Evolutionary conservation across 805 yeast species (phyloP).

Genomic region (Lachancea nothofagi): DNA sequence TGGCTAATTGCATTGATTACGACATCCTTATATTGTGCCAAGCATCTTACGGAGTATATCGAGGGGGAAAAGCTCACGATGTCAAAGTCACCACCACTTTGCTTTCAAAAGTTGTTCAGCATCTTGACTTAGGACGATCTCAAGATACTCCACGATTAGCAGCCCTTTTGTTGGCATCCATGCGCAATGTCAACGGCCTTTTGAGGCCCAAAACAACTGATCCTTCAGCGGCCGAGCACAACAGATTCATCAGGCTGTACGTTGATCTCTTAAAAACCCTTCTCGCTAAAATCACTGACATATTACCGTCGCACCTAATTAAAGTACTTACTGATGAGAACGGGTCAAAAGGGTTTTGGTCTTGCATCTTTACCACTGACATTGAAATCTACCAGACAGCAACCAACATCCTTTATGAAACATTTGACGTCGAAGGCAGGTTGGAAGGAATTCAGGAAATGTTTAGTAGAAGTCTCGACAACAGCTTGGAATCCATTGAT

Average conservation of each 20-base stretch:
- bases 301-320: slow-evolving; percentile 34
- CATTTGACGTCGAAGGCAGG: slow-evolving; percentile 76
- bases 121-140: slow-evolving; percentile 2
- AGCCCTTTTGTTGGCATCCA: slow-evolving; percentile 25
- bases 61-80: slow-evolving; percentile 26
- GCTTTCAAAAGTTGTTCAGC: slow-evolving; percentile 18
- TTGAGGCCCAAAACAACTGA: slow-evolving; percentile 23
- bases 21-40: slow-evolving; percentile 43
- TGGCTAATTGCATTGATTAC: slow-evolving; percentile 40
- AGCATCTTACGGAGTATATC: slow-evolving; percentile 35
- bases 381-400: slow-evolving; percentile 59
- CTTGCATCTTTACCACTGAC: slow-evolving; percentile 63
- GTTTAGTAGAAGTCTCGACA: slow-evolving; percentile 40
- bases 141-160: slow-evolving; percentile 32
- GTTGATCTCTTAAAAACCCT: slow-evolving; percentile 32
- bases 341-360: slow-evolving; percentile 63
- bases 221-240: slow-evolving; percentile 22
- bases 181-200: slow-evolving; percentile 31
- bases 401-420: slow-evolving; percentile 64
- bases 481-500: slow-evolving; percentile 46
- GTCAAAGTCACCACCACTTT: slow-evolving; percentile 29
- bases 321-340: slow-evolving; percentile 37
- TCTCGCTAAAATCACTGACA: slow-evolving; percentile 38
- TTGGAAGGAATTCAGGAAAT: slow-evolving; percentile 62
- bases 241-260: slow-evolving; percentile 25